phyloP scores from a whole-genome alignment of 1,284 basidiomycete species.

The Ustilago crameri region DNA sequence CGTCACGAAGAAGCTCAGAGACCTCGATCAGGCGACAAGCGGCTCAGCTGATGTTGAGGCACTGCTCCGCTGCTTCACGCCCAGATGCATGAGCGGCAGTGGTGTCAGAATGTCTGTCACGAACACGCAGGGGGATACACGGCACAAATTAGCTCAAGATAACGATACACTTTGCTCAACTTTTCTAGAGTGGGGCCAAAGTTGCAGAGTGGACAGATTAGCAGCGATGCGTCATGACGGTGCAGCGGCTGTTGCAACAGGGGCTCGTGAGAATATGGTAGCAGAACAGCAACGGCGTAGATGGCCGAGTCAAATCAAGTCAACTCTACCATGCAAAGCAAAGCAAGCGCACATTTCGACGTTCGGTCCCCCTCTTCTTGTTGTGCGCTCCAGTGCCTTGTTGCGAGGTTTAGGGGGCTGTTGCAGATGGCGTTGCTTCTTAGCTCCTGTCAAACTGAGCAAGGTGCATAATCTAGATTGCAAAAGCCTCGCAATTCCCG shows the following conservation, averaged over 20 bases:
- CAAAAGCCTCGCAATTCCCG: not conserved
- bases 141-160: not conserved
- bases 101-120: not conserved
- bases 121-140: not conserved
- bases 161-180: too few relatives aligned
- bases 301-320: conserved; percentile 23
- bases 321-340: conserved; percentile 2
- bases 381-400: not conserved
- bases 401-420: conserved; percentile 7
- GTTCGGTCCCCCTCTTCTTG: not conserved
- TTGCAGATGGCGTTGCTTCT: conserved; percentile 6
- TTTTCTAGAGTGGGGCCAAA: too few relatives aligned
- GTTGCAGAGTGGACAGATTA: too few relatives aligned
- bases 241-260: conserved; percentile 2
- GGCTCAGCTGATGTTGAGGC: not conserved
- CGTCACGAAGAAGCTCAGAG: not conserved
- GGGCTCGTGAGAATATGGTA: conserved; percentile 18
- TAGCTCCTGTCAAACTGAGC: conserved; percentile 25
- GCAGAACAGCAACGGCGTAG: not conserved
- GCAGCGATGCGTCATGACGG: too few relatives aligned
- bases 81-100: conserved; percentile 3
- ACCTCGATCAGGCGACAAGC: not conserved
- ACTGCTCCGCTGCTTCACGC: conserved; percentile 2
- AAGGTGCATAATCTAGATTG: conserved; percentile 28
- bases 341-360: too few relatives aligned